Conservation (phyloP, 1,284 basidiomycete species). For the Meripilus lineatus region DNA sequence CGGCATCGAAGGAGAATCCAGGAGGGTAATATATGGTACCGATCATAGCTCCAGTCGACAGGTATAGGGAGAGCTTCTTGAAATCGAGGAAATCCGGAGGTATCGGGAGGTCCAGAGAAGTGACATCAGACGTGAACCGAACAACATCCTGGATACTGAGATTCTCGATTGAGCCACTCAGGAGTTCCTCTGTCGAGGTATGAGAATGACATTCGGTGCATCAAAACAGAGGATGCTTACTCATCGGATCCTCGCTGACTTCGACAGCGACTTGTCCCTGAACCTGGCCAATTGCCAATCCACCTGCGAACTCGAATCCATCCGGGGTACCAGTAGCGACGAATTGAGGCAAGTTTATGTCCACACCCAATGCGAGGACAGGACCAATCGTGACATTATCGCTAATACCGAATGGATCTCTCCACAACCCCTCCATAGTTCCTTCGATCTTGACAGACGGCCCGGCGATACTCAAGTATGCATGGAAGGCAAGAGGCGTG, state of each 20-base stretch:
- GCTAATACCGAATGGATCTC: conserved; percentile 10
- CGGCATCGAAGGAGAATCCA: conserved; percentile 11
- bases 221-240: background rate
- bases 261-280: background rate
- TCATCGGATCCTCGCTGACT: conserved; percentile 2
- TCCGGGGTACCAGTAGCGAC: conserved; percentile 1
- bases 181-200: background rate
- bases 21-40: conserved; percentile 5
- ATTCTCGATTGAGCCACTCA: background rate
- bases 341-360: conserved; percentile 6
- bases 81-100: conserved; percentile 3
- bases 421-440: conserved; percentile 7
- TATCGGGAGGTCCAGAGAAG: background rate
- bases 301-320: background rate
- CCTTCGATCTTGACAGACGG: background rate
- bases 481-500: conserved; percentile 5
- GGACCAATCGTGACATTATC: conserved; percentile 6
- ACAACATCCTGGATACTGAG: background rate
- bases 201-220: background rate
- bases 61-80: conserved; percentile 1
- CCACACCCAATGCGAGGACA: conserved; percentile 1
- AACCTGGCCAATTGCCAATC: conserved; percentile 1
- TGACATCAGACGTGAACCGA: background rate
- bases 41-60: conserved; percentile 6
- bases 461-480: background rate